phyloP scores from a whole-genome alignment of 805 yeast species.

The Diddensiella transvaalensis region DNA sequence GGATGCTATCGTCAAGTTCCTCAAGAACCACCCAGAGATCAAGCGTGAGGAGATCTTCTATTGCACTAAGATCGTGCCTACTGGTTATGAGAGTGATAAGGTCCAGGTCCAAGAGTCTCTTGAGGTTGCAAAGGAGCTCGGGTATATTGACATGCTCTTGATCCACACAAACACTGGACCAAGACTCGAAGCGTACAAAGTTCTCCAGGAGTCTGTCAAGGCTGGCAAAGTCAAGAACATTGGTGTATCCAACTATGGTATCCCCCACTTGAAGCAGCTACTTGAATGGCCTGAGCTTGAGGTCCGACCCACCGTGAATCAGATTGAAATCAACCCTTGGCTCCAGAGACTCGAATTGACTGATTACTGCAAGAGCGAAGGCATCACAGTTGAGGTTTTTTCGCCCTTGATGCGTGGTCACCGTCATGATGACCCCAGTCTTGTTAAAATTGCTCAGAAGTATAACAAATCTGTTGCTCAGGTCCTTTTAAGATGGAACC shows the following conservation, averaged over 20 bases:
- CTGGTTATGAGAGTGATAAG: slow-evolving; percentile 53
- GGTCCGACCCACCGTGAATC: slow-evolving; percentile 69
- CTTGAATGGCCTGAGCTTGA: slow-evolving; percentile 44
- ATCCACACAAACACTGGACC: slow-evolving; percentile 41
- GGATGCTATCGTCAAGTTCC: slow-evolving; percentile 52
- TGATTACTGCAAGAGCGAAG: slow-evolving; percentile 52
- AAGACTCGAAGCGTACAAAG: slow-evolving; percentile 32
- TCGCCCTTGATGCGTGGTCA: slow-evolving; percentile 73
- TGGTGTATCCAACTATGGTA: slow-evolving; percentile 64
- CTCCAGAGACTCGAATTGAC: slow-evolving; percentile 62
- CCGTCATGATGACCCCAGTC: slow-evolving; percentile 50
- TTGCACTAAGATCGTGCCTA: slow-evolving; percentile 72
- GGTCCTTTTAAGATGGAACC: slow-evolving; percentile 45
- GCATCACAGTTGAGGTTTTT: slow-evolving; percentile 66
- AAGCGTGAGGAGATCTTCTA: slow-evolving; percentile 49
- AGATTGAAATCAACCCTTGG: slow-evolving; percentile 84
- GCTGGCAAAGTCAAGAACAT: slow-evolving; percentile 49
- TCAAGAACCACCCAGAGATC: slow-evolving; percentile 43
- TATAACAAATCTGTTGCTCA: slow-evolving; percentile 58
- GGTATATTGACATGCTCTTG: slow-evolving; percentile 65
- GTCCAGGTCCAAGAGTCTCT: slow-evolving; percentile 57
- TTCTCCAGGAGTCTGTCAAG: slow-evolving; percentile 49
- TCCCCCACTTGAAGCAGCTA: slow-evolving; percentile 52
- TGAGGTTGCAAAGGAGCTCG: slow-evolving; percentile 43
- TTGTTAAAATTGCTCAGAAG: slow-evolving; percentile 50